Base-by-base conservation (phyloP, 306 rosid species). In the Vigna trinervia region DNA sequence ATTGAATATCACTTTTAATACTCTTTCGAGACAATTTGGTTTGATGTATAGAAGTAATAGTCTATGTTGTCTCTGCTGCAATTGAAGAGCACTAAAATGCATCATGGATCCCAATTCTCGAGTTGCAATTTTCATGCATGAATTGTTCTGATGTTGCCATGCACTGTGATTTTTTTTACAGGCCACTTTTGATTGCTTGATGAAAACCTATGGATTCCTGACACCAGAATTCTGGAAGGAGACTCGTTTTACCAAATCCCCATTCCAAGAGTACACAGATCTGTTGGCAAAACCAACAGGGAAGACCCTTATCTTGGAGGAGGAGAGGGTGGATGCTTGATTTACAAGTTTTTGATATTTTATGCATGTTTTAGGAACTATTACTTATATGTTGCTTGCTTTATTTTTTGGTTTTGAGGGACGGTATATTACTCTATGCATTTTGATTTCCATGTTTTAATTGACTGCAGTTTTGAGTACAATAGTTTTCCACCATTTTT, bases 151-250 rank as follows among this genome's bases (percentile, higher is more conserved):
- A 12, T 46, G 22, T 5, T 68, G 20, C 34, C 14, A 34, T 8
- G n/a, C 3, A 0, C 1, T 23, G 12, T 30, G 34, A 30, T 15
- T 22, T 51, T 41, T 61, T 70, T 19, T 12, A 2, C 82, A 82
- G 85, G 85, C 85, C 12, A 82, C 85, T 1, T 82, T 82, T 47
- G 78, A 82, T 0, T 82, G 82, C 59, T 45, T 82, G 64, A 13
- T 84, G 73, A 66, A 73, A 45, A 83, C 83, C 26, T 83, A 83
- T 10, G 86, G 83, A 50, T 83, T 83, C 56, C 38, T 83, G 61
- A 78, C 86, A 38, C 86, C 86, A 8, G 86, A 82, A 0, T 82
- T 82, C 80, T 82, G 86, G 86, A 78, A 17, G 74, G 86, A 82
- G 58, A 83, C 86, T 56, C 80, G 83, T n/a, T 83, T 78, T 65